phyloP scores from a whole-genome alignment of 108 stramenopile species.

The Nannochloropsis granulata region DNA sequence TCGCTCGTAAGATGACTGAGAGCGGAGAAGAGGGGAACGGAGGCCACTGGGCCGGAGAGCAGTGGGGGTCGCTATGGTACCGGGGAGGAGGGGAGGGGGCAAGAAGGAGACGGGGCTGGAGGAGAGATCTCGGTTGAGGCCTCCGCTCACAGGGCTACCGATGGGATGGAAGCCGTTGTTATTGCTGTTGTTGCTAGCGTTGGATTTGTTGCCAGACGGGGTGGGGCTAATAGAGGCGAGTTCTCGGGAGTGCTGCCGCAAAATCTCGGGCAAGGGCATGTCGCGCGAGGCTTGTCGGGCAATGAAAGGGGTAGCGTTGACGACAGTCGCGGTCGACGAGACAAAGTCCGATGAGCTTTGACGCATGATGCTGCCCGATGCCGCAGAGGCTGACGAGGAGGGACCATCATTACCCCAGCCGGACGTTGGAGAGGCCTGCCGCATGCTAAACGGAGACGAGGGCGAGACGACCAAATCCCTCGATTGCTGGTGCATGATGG shows the following conservation, averaged over 20 bases:
- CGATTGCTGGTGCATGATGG: background rate
- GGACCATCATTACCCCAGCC: background rate
- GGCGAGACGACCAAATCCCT: background rate
- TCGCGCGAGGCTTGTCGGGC: background rate
- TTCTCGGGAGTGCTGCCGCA: background rate
- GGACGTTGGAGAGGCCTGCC: background rate
- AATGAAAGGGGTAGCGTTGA: background rate
- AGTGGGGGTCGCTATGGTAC: background rate
- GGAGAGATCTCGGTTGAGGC: background rate
- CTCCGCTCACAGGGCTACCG: background rate
- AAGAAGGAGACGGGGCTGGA: background rate
- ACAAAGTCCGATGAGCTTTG: background rate
- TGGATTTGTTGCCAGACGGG: background rate
- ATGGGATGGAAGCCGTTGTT: background rate
- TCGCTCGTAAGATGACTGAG: background rate
- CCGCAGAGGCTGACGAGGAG: background rate
- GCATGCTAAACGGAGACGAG: background rate
- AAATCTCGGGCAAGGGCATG: background rate
- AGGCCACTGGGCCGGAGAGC: background rate
- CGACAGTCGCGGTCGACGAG: background rate
- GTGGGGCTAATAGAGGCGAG: background rate
- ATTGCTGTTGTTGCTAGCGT: background rate
- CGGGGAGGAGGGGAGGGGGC: background rate
- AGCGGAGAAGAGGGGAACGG: background rate
- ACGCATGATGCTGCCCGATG: background rate